phyloP scores from a whole-genome alignment of 805 yeast species.

The Candida argentea region DNA sequence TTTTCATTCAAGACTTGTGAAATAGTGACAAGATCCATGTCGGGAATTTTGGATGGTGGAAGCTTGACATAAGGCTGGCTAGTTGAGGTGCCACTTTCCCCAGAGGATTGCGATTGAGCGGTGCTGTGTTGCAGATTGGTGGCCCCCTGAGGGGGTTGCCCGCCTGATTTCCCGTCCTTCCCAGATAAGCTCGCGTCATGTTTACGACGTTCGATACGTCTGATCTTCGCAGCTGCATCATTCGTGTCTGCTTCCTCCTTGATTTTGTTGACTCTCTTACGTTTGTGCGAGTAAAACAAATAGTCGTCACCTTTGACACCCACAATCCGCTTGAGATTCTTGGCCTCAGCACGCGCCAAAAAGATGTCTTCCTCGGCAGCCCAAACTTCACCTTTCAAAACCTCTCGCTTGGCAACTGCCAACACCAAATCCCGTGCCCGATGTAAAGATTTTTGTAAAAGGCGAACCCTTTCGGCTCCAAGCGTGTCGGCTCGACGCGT shows the following conservation, averaged over 20 bases:
- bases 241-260: constrained; percentile 21
- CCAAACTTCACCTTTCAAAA: constrained; percentile 48
- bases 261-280: constrained; percentile 37
- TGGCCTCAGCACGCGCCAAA: constrained; percentile 61
- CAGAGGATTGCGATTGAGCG: constrained; percentile 5
- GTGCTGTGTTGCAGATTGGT: constrained; percentile 4
- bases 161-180: constrained; percentile 1
- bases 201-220: constrained; percentile 10
- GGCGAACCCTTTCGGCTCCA: constrained; percentile 73
- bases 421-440: constrained; percentile 62
- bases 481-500: constrained; percentile 91
- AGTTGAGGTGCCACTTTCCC: constrained; percentile 12
- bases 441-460: constrained; percentile 65
- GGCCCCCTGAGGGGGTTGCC: not conserved
- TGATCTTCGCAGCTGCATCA: constrained; percentile 14
- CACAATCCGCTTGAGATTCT: constrained; percentile 61
- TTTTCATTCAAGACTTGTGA: constrained; percentile 65
- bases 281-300: constrained; percentile 67
- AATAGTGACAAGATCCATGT: constrained; percentile 78
- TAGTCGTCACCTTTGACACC: constrained; percentile 81
- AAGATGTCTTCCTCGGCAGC: constrained; percentile 60
- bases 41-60: constrained; percentile 89
- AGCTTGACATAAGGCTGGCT: constrained; percentile 76
- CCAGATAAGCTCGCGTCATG: constrained; percentile 5
- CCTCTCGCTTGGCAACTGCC: constrained; percentile 66